Percentiles rank a stretch among this genome's conserved stretches.
Evolutionary conservation across 495 filamentous ascomycete species (phyloP).

Genomic region (Penicillium canescens): DNA sequence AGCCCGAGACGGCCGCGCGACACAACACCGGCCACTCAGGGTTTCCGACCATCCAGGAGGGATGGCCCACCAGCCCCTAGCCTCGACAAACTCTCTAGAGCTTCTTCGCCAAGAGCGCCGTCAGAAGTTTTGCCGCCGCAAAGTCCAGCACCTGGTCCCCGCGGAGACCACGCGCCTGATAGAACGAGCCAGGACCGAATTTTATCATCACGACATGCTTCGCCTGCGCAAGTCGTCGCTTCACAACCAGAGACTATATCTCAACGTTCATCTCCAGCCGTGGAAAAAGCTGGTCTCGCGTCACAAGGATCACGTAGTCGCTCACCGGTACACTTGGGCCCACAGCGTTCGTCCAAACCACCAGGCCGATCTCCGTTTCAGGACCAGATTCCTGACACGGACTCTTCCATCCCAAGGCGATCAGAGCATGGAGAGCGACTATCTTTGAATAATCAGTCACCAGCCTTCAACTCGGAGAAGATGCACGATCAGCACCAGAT

Average conservation of each 20-base stretch:
- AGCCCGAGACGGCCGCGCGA: constrained; percentile 39
- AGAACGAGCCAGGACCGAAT: constrained; percentile 7
- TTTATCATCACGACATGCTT: constrained; percentile 14
- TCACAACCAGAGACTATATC: constrained; percentile 26
- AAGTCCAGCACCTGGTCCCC: constrained; percentile 13
- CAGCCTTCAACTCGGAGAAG: constrained; percentile 3
- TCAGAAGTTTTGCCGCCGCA: constrained; percentile 3
- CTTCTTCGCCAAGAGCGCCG: constrained; percentile 23
- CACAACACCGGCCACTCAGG: constrained; percentile 29
- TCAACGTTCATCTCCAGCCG: constrained; percentile 29
- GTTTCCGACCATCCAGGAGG: constrained; percentile 25
- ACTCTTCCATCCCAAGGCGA: background rate
- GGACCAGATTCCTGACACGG: constrained; percentile 11
- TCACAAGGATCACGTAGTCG: constrained; percentile 16
- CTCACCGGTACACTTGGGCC: constrained; percentile 18
- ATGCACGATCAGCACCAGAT: constrained; percentile 3
- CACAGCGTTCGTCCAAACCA: constrained; percentile 10
- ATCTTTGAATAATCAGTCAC: background rate
- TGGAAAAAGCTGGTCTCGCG: constrained; percentile 18
- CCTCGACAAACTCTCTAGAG: constrained; percentile 25
- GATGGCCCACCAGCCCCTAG: constrained; percentile 15
- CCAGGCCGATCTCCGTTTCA: constrained; percentile 9
- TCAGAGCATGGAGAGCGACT: background rate
- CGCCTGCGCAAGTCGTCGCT: constrained; percentile 21
- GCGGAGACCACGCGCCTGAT: constrained; percentile 7